phyloP scores from a whole-genome alignment of 768 basidiomycete species.

The Rhodotorula sphaerocarpa region DNA sequence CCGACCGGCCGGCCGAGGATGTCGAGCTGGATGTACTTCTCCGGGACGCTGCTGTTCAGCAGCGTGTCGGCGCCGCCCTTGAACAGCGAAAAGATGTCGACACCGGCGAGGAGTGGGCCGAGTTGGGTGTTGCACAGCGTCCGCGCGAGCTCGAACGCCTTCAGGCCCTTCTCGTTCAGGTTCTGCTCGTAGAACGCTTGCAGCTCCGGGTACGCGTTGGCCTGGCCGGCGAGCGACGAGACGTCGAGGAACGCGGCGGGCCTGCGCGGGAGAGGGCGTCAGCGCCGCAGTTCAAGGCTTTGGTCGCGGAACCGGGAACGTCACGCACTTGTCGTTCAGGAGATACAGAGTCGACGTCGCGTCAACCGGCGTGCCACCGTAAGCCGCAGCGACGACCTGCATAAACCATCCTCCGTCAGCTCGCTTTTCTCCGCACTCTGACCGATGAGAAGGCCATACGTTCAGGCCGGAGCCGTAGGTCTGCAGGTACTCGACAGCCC shows the following conservation, averaged over 20 bases:
- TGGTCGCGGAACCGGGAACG: no score
- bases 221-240: neutral
- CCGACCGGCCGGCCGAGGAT: neutral
- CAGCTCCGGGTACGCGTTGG: slow-evolving; percentile 6
- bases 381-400: slow-evolving; percentile 1
- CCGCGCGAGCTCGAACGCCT: neutral
- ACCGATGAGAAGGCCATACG: neutral
- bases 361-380: slow-evolving; percentile 4
- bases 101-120: neutral
- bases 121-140: neutral
- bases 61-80: neutral
- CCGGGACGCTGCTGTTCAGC: neutral
- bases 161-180: neutral
- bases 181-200: neutral
- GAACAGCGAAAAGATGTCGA: neutral
- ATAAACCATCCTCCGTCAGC: no score
- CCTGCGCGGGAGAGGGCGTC: neutral
- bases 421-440: no score
- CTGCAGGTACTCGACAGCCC: neutral
- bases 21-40: neutral
- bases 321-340: neutral
- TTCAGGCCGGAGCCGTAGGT: slow-evolving; percentile 1
- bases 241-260: neutral
- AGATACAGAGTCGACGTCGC: neutral
- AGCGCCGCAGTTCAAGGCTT: no score